Evolutionary conservation across 805 yeast species (phyloP).

Genomic region (Yarrowia sp.): DNA sequence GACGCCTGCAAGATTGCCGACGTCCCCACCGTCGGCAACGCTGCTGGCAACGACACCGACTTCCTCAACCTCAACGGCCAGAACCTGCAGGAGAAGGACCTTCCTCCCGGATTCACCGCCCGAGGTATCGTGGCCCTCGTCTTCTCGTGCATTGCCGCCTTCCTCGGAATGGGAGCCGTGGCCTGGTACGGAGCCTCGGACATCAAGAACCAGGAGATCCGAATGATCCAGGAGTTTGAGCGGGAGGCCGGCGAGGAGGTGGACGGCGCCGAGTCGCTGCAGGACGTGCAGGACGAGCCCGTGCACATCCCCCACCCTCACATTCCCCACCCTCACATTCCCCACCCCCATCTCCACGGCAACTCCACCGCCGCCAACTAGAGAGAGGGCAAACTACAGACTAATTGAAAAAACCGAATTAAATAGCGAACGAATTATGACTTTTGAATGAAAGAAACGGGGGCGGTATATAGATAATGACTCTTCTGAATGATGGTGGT

Average conservation of each 20-base stretch:
- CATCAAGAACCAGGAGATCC: conserved; percentile 68
- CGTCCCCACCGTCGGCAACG: conserved; percentile 73
- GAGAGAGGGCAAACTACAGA: not conserved
- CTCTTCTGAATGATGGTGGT: conserved; percentile 7
- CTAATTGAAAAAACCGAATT: conserved; percentile 13
- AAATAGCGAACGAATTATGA: conserved; percentile 13
- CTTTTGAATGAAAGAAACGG: not conserved
- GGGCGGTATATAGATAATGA: conserved; percentile 10
- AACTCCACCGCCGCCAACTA: conserved; percentile 7
- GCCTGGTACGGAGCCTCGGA: conserved; percentile 87
- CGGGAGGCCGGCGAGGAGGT: conserved; percentile 56
- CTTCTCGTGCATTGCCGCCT: conserved; percentile 85
- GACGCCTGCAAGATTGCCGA: conserved; percentile 66
- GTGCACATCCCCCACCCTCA: conserved; percentile 22
- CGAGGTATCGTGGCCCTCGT: conserved; percentile 94
- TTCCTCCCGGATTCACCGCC: conserved; percentile 93
- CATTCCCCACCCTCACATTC: conserved; percentile 23
- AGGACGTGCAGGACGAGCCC: conserved; percentile 42
- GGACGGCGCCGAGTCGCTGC: conserved; percentile 50
- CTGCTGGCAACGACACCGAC: conserved; percentile 81
- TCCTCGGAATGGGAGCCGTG: conserved; percentile 79
- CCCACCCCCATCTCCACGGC: conserved; percentile 11
- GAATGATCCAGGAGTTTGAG: conserved; percentile 60
- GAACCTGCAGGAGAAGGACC: conserved; percentile 66
- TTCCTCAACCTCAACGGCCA: conserved; percentile 72